phyloP scores from a whole-genome alignment of 768 basidiomycete species.

The Mycena indigotica region DNA sequence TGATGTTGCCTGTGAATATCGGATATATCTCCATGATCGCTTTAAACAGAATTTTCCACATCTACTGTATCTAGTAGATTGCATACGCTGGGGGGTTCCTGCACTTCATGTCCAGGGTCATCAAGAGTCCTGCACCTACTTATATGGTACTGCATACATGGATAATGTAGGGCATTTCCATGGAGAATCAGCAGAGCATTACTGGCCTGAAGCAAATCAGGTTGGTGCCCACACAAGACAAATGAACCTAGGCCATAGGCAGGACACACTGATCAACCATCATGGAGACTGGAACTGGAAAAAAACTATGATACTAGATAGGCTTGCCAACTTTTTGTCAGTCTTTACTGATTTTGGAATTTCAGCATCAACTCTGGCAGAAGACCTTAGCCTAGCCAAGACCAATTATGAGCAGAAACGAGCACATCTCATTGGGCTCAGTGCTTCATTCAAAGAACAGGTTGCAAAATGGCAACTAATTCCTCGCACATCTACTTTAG shows the following conservation, averaged over 20 bases:
- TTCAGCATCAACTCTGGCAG: not conserved
- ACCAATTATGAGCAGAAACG: not conserved
- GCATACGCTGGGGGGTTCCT: constrained; percentile 18
- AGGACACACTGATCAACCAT: constrained; percentile 26
- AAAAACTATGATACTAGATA: constrained; percentile 7
- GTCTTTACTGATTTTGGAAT: not conserved
- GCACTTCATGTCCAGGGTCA: constrained; percentile 27
- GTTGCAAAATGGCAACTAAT: not conserved
- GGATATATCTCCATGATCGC: constrained; percentile 12
- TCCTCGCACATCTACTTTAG: not conserved
- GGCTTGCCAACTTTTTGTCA: not conserved
- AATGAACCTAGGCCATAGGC: constrained; percentile 26
- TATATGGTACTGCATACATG: constrained; percentile 23
- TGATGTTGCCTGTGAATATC: constrained; percentile 24
- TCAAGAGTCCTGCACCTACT: constrained; percentile 23
- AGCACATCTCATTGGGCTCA: not conserved
- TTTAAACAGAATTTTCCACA: constrained; percentile 17
- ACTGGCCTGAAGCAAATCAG: constrained; percentile 23
- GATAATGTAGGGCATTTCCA: constrained; percentile 25
- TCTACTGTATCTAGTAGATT: not conserved
- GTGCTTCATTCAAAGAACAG: not conserved
- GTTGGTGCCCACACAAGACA: constrained; percentile 23
- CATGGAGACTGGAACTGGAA: constrained; percentile 25
- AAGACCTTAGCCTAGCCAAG: not conserved
- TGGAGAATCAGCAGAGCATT: constrained; percentile 26